Percentiles rank a stretch among this genome's conserved stretches.
Conservation (phyloP, 371 early-diverging fungal species). For the Umbelopsis sp. region DNA sequence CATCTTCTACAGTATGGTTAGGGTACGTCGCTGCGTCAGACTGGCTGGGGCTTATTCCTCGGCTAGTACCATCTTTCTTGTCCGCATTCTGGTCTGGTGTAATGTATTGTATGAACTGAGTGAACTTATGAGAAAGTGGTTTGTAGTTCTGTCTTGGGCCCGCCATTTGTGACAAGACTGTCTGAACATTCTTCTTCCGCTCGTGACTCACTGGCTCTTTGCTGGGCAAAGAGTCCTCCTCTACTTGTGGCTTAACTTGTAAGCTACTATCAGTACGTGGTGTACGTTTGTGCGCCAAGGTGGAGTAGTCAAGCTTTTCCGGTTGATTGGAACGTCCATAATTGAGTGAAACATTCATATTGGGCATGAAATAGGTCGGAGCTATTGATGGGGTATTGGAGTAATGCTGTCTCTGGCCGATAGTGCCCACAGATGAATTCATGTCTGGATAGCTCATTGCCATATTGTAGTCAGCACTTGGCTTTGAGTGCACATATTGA, state of each 20-base stretch:
- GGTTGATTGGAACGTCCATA: conserved; percentile 32
- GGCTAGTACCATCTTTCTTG: background rate
- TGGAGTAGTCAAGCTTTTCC: background rate
- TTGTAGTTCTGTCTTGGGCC: background rate
- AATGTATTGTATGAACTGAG: conserved; percentile 3
- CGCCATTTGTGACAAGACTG: conserved; percentile 14
- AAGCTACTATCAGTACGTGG: conserved; percentile 2
- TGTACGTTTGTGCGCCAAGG: background rate
- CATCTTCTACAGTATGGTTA: background rate
- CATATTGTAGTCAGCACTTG: background rate
- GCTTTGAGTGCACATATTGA: conserved; percentile 7
- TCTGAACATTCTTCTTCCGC: conserved; percentile 42
- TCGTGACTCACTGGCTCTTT: conserved; percentile 23
- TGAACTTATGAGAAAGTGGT: background rate
- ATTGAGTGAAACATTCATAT: conserved; percentile 40
- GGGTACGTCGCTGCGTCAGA: background rate
- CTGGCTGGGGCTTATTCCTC: conserved; percentile 1
- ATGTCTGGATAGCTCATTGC: background rate
- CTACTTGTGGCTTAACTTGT: background rate
- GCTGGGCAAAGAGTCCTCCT: background rate
- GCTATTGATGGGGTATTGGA: conserved; percentile 33
- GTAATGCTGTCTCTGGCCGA: conserved; percentile 43
- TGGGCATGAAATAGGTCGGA: conserved; percentile 32
- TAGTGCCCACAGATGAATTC: conserved; percentile 3
- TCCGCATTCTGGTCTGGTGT: background rate